Evolutionary conservation across 345 rosid species (phyloP).

Genomic region (Boechera stricta): DNA sequence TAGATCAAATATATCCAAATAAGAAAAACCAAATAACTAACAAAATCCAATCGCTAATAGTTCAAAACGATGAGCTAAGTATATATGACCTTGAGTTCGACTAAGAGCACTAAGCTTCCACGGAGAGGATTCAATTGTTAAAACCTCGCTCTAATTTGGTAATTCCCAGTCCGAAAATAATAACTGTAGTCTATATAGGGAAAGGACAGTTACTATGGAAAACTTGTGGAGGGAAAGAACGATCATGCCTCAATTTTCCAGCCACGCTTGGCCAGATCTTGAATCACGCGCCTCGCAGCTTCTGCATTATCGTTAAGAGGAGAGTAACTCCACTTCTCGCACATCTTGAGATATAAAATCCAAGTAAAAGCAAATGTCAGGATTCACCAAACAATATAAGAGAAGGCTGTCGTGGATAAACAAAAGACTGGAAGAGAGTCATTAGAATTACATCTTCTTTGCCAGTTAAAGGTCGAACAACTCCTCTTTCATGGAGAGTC

Average conservation of each 20-base stretch:
- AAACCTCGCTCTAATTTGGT: background rate
- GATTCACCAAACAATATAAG: background rate
- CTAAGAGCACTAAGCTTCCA: background rate
- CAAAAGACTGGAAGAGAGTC: background rate
- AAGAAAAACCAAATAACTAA: slow-evolving; percentile 22
- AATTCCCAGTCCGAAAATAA: background rate
- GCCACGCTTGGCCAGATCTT: slow-evolving; percentile 71
- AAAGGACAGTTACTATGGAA: slow-evolving; percentile 30
- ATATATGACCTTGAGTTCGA: slow-evolving; percentile 4
- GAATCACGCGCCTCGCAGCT: slow-evolving; percentile 70
- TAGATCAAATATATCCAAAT: slow-evolving; percentile 23
- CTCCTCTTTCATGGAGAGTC: slow-evolving; percentile 70
- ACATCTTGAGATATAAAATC: slow-evolving; percentile 55
- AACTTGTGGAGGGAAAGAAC: slow-evolving; percentile 4
- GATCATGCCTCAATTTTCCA: slow-evolving; percentile 54
- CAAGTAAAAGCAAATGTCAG: slow-evolving; percentile 28
- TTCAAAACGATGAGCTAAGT: slow-evolving; percentile 20
- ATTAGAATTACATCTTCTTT: slow-evolving; percentile 73
- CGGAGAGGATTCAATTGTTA: background rate
- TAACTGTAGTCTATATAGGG: background rate
- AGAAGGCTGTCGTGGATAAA: background rate
- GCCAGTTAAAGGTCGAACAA: slow-evolving; percentile 73
- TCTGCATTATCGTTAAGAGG: slow-evolving; percentile 79
- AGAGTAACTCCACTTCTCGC: slow-evolving; percentile 82
- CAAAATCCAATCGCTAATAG: slow-evolving; percentile 15